These are phyloP conservation scores for Sclerotinia glacialis DNA, from an alignment of 2,329 filamentous ascomycete genomes.

Conservation along the genomic window DNA sequence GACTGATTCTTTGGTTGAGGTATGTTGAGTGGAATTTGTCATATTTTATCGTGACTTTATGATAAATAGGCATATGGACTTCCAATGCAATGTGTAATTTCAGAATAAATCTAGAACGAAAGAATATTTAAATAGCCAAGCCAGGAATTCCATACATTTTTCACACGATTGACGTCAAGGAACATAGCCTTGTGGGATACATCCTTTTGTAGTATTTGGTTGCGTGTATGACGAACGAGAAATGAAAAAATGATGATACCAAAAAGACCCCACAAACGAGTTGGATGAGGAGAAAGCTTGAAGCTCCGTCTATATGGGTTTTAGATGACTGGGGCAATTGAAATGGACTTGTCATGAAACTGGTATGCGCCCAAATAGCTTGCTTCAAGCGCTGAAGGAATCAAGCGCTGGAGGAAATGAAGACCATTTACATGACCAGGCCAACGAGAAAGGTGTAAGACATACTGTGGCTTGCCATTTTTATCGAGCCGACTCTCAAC, in stretches of 20 bases:
- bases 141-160: not conserved
- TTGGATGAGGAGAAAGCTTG: not conserved
- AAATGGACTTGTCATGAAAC: not conserved
- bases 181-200: constrained; percentile 1
- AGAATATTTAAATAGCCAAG: not conserved
- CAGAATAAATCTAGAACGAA: not conserved
- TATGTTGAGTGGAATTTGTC: not conserved
- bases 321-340: not conserved
- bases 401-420: constrained; percentile 2
- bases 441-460: not conserved
- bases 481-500: not conserved
- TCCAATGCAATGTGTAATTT: constrained; percentile 10
- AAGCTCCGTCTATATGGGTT: not conserved
- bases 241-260: not conserved
- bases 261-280: not conserved
- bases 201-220: not conserved
- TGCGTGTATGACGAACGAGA: not conserved
- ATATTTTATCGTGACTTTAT: not conserved
- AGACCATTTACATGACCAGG: not conserved
- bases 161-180: not conserved
- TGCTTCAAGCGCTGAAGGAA: not conserved
- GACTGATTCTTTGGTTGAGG: not conserved
- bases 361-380: constrained; percentile 1
- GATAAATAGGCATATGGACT: constrained; percentile 9
- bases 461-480: not conserved